Conservation (phyloP, 1,284 basidiomycete species). For the Coriolopsis trogii region DNA sequence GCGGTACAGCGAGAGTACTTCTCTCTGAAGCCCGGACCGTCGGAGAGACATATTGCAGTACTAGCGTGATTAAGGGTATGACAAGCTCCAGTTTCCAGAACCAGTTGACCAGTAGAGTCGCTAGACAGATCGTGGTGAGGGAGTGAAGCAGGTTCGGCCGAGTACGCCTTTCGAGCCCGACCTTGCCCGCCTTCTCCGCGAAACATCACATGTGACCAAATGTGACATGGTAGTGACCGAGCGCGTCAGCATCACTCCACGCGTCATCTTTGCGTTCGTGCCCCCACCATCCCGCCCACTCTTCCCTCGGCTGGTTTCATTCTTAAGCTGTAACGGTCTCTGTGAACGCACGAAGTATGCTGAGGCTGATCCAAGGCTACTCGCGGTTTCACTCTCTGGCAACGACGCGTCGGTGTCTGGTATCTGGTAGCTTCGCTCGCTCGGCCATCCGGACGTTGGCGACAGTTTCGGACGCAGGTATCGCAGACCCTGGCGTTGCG, state of each 20-base stretch:
- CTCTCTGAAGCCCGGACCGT: constrained; percentile 68
- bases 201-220: background rate
- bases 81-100: no score
- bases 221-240: constrained; percentile 12
- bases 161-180: background rate
- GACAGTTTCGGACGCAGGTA: constrained; percentile 7
- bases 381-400: background rate
- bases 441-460: constrained; percentile 7
- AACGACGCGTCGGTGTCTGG: background rate
- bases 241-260: constrained; percentile 13
- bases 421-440: background rate
- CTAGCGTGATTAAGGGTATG: no score
- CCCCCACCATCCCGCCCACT: background rate
- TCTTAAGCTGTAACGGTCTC: background rate
- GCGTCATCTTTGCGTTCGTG: constrained; percentile 6
- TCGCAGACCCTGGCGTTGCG: constrained; percentile 32
- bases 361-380: background rate
- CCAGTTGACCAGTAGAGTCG: no score
- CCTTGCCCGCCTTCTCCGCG: background rate
- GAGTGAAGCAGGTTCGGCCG: background rate
- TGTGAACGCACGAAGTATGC: background rate
- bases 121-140: background rate
- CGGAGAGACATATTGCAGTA: constrained; percentile 22
- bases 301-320: background rate
- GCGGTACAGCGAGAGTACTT: constrained; percentile 73